These are phyloP conservation scores for Claviceps capensis DNA, from an alignment of 2,329 filamentous ascomycete species.

Conservation along the genomic window DNA sequence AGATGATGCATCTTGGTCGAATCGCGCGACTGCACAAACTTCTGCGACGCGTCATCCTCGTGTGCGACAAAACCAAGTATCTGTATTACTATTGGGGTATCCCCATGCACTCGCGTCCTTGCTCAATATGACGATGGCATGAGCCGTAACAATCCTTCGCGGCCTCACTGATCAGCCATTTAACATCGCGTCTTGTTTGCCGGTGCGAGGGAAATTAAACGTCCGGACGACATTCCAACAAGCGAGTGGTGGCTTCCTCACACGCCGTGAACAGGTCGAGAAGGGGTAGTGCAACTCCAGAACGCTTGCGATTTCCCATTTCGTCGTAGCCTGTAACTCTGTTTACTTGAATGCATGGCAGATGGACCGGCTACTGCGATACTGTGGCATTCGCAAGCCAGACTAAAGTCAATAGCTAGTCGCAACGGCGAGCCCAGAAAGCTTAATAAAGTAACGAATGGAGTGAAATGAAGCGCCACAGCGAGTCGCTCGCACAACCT, in stretches of 20 bases:
- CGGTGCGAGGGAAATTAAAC: no score
- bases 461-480: not conserved
- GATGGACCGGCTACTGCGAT: not conserved
- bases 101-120: not conserved
- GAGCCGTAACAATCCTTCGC: not conserved
- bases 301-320: not conserved
- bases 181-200: no score
- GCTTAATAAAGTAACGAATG: not conserved
- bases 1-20: no score
- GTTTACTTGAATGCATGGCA: not conserved
- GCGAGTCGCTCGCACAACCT: not conserved
- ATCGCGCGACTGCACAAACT: no score
- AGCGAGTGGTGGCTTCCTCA: no score
- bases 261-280: no score
- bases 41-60: no score
- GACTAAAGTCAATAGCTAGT: not conserved
- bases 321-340: conserved; percentile 2
- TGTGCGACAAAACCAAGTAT: no score
- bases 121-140: not conserved
- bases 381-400: not conserved
- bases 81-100: no score
- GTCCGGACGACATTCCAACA: no score
- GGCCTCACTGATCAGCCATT: no score
- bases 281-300: not conserved
- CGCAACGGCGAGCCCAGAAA: not conserved